Percentiles rank a stretch among this genome's conserved stretches.
Evolutionary conservation across 2,329 filamentous ascomycete genomes (phyloP).

Genomic region (Aureobasidium sp.): DNA sequence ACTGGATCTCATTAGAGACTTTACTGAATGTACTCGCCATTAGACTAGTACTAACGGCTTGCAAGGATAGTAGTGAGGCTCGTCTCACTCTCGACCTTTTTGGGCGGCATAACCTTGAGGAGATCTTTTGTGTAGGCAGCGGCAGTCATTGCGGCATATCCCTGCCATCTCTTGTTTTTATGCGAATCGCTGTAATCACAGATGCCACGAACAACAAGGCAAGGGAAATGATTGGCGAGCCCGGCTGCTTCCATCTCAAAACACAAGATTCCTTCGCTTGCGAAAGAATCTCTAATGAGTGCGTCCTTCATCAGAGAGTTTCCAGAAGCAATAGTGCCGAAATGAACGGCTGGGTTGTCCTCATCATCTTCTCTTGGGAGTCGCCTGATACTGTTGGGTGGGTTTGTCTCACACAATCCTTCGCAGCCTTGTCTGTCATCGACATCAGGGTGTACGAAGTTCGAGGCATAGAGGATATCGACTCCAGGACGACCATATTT

Average conservation of each 20-base stretch:
- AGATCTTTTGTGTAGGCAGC: slow-evolving; percentile 18
- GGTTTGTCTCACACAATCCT: background rate
- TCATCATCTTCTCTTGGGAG: background rate
- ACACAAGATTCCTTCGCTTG: slow-evolving; percentile 13
- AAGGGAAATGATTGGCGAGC: slow-evolving; percentile 13
- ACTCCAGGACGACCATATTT: slow-evolving; percentile 18
- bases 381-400: background rate
- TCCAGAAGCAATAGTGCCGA: slow-evolving; percentile 33
- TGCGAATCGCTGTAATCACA: slow-evolving; percentile 21
- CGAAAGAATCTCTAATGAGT: background rate
- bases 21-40: no score
- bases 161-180: slow-evolving; percentile 20
- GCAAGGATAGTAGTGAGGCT: background rate
- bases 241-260: slow-evolving; percentile 16
- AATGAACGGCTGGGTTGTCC: slow-evolving; percentile 22
- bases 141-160: slow-evolving; percentile 17
- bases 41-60: background rate
- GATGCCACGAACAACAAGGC: slow-evolving; percentile 20
- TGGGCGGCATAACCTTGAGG: background rate
- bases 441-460: slow-evolving; percentile 12
- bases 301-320: slow-evolving; percentile 19
- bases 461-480: slow-evolving; percentile 23
- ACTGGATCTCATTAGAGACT: background rate
- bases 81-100: background rate
- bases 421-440: slow-evolving; percentile 7